Evolutionary conservation across 2,329 filamentous ascomycete species (phyloP), one percentile per base, ranked within the genome.

Genomic region (Setomelanomma holmii): DNA sequence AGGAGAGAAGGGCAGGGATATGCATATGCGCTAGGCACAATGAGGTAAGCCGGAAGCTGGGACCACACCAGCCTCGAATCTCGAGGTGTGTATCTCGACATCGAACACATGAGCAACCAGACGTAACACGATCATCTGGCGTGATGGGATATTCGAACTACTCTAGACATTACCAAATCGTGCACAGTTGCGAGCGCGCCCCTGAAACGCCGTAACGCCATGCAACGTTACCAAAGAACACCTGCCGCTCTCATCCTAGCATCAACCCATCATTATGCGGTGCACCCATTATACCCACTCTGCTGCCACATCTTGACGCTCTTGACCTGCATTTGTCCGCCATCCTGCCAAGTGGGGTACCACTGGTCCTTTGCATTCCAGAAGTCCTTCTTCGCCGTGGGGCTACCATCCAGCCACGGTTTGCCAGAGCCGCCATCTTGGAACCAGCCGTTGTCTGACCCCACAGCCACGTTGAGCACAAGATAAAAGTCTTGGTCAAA

Each of bases 381-480:
- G 72, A 96, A 96, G 68, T 93, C 89, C 64, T 83, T 85, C 73
- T 82, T 85, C 6, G 90, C 89, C 10, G 83, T 87, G 1, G 80
- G 73, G 45, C 84, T 87, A 14, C 72, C 78, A 69, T 95, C 88
- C 24, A 91, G 80, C 91, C 91, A 96, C 1, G 91, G 91, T 80
- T 96, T 96, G 24, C 81, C 83, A 36, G 81, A 81, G 61, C 82
- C 78, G 17, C 86, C 85, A 70, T 96, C 90, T 66, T 88, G 79
- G 68, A 95, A 96, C 90, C 90, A 96, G 33, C 90, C 90, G 61
- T 92, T 93, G 19, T 87, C 91, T 43, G 86, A 86, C 23, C 90
- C 90, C 6, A 93, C 89, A 10, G 86, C 89, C 3, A 93, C 79
- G 66, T 90, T 90, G 50, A 93, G 71, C 61, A 92, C 88, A 40